These are phyloP conservation scores for Excoecaria cochinchinensis DNA, from an alignment of 345 rosid species.

Conservation along the genomic window DNA sequence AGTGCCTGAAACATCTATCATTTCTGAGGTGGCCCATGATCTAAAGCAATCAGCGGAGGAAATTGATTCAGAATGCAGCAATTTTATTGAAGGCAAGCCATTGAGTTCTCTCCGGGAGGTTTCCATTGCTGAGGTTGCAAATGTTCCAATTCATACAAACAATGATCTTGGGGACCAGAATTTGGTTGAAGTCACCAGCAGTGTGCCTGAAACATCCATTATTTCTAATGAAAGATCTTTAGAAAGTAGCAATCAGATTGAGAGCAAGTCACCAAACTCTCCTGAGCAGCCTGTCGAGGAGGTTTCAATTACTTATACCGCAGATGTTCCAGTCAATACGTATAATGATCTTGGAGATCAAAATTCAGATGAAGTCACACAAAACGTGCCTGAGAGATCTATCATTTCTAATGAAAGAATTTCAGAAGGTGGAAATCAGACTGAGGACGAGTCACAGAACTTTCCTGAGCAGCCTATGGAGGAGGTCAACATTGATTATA, in stretches of 20 bases:
- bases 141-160: no score
- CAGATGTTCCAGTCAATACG: background rate
- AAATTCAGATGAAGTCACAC: background rate
- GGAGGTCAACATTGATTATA: conserved; percentile 30
- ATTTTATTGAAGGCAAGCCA: no score
- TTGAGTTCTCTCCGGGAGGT: no score
- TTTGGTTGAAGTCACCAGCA: no score
- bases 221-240: conserved; percentile 21
- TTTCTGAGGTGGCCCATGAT: no score
- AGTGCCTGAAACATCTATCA: no score
- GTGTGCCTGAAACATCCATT: no score
- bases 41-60: no score
- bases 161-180: no score
- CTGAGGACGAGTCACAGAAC: conserved; percentile 13
- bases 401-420: conserved; percentile 17
- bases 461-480: conserved; percentile 30
- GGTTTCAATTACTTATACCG: conserved; percentile 22
- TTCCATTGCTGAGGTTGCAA: background rate
- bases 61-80: no score
- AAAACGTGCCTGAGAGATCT: no score
- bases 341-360: conserved; percentile 20
- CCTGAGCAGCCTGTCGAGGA: conserved; percentile 34
- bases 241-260: conserved; percentile 24
- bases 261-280: conserved; percentile 15
- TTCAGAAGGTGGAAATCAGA: conserved; percentile 24